These are phyloP conservation scores for Chalaropsis ovoidea DNA, from an alignment of 2,329 filamentous ascomycete genomes.

Conservation along the genomic window DNA sequence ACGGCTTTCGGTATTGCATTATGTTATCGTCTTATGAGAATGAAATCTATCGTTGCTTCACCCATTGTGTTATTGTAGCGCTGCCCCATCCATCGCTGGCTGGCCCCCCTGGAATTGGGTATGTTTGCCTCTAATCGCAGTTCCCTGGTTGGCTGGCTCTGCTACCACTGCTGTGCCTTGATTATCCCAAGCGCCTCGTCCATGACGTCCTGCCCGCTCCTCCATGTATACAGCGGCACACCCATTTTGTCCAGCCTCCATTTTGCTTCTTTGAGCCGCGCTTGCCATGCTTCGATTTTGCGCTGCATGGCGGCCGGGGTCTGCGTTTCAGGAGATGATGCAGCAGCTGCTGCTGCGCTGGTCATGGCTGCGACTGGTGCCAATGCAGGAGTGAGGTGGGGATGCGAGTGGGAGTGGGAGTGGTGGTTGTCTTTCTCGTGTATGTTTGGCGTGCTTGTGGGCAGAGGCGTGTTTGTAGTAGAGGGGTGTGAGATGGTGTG, in stretches of 20 bases:
- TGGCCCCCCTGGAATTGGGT: too few species aligned
- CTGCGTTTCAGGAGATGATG: slow-evolving; percentile 43
- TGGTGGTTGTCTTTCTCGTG: background rate
- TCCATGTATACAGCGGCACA: slow-evolving; percentile 63
- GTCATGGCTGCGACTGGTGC: slow-evolving; percentile 59
- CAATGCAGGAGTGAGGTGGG: slow-evolving; percentile 53
- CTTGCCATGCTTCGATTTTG: slow-evolving; percentile 21
- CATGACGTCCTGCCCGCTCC: slow-evolving; percentile 59
- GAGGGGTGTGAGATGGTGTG: slow-evolving; percentile 18
- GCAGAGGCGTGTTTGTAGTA: slow-evolving; percentile 13
- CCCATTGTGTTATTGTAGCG: too few species aligned
- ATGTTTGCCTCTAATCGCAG: background rate
- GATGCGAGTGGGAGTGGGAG: background rate
- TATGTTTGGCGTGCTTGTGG: slow-evolving; percentile 6
- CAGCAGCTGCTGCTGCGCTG: slow-evolving; percentile 50
- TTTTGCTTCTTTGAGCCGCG: slow-evolving; percentile 18
- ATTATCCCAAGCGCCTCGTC: slow-evolving; percentile 47
- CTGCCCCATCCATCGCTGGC: too few species aligned
- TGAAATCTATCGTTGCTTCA: too few species aligned
- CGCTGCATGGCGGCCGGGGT: slow-evolving; percentile 19
- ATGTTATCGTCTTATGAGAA: too few species aligned
- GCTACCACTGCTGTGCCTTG: background rate
- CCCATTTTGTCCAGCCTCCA: slow-evolving; percentile 49
- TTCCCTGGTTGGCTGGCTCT: background rate
- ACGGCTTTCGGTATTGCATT: too few species aligned